Conservation (phyloP, 202 grass and related monocot species). For the Hordeum pubiflorum region DNA sequence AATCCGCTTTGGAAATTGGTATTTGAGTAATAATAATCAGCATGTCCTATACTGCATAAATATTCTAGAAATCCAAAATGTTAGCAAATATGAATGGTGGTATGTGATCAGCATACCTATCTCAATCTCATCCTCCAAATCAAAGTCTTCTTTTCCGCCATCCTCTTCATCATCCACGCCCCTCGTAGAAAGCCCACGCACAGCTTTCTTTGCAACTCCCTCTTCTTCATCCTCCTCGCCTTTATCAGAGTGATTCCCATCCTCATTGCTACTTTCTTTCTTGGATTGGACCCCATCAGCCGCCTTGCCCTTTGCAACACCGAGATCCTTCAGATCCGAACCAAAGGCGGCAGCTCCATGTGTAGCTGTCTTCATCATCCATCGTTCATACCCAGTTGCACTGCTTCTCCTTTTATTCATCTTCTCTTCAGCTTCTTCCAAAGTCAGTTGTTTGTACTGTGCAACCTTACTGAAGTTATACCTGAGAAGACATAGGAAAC, state of each 20-base stretch:
- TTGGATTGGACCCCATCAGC: constrained; percentile 28
- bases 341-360: constrained; percentile 79
- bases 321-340: constrained; percentile 27
- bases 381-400: constrained; percentile 72
- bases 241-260: constrained; percentile 37
- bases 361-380: constrained; percentile 83
- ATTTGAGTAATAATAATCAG: constrained; percentile 12
- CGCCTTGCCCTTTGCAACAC: constrained; percentile 15
- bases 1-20: background rate
- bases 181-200: constrained; percentile 32
- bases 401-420: constrained; percentile 65
- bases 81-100: background rate
- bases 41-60: background rate
- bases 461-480: constrained; percentile 82
- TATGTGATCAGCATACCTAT: constrained; percentile 49
- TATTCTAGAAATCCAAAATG: background rate
- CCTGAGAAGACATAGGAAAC: constrained; percentile 30
- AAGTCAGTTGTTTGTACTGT: constrained; percentile 85
- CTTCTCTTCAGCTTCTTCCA: constrained; percentile 94
- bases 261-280: constrained; percentile 48
- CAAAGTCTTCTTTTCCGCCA: constrained; percentile 54
- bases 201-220: background rate
- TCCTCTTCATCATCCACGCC: constrained; percentile 52
- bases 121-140: constrained; percentile 73
- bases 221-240: constrained; percentile 45